Evolutionary conservation across 2,329 filamentous ascomycete species (phyloP).

Genomic region (Thielaviopsis populi): DNA sequence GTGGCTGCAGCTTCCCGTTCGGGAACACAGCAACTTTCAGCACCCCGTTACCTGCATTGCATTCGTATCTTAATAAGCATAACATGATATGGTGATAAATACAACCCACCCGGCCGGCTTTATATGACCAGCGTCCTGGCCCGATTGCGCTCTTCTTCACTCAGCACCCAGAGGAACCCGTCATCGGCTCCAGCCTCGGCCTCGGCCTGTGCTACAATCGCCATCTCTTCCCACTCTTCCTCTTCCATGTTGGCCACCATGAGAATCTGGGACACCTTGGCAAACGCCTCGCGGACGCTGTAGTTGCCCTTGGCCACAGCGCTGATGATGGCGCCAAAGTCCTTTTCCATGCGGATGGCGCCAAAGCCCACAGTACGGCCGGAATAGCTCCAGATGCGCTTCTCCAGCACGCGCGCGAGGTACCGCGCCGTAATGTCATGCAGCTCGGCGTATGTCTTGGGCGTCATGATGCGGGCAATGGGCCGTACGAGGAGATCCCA

Average conservation of each 20-base stretch:
- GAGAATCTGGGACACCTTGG: conserved; percentile 61
- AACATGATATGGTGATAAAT: not conserved
- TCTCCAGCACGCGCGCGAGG: conserved; percentile 68
- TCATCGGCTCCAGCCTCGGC: conserved; percentile 31
- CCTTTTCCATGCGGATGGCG: conserved; percentile 68
- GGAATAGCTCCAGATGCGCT: conserved; percentile 67
- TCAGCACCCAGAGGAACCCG: conserved; percentile 57
- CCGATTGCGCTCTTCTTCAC: conserved; percentile 55
- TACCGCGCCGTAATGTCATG: conserved; percentile 60
- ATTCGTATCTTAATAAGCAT: conserved; percentile 1
- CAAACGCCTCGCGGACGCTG: conserved; percentile 60
- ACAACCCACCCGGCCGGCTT: not conserved
- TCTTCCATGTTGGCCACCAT: conserved; percentile 90
- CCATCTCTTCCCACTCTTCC: conserved; percentile 79
- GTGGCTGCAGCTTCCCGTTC: not conserved
- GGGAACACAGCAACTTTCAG: not conserved
- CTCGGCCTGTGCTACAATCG: conserved; percentile 20
- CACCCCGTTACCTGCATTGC: not conserved
- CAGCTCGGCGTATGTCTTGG: conserved; percentile 59
- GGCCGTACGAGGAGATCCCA: conserved; percentile 82
- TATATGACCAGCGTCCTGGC: conserved; percentile 51
- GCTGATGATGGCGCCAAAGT: conserved; percentile 61
- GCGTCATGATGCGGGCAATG: conserved; percentile 68
- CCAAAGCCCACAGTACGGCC: conserved; percentile 69
- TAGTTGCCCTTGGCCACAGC: conserved; percentile 58